These are phyloP conservation scores for Ophiorrhiza pumila DNA, from an alignment of 257 asterid genomes.

Conservation along the genomic window DNA sequence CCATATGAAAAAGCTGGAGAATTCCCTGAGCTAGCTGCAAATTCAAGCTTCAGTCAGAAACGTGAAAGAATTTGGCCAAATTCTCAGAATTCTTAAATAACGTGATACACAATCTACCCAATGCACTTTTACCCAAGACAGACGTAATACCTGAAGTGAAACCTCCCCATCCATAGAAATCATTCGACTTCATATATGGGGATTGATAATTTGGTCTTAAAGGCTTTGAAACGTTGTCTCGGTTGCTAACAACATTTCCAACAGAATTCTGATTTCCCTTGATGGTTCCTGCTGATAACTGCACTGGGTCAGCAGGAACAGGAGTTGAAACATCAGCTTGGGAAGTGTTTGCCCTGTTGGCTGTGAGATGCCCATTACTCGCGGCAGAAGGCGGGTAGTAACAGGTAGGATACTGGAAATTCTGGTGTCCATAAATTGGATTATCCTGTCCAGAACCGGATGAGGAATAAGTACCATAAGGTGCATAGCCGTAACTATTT, in stretches of 20 bases:
- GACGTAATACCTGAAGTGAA: constrained; percentile 30
- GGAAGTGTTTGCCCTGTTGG: constrained; percentile 20
- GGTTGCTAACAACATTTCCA: constrained; percentile 24
- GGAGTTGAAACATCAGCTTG: constrained; percentile 19
- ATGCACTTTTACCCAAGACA: not conserved
- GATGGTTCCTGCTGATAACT: constrained; percentile 23
- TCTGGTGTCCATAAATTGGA: constrained; percentile 30
- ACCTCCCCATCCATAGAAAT: constrained; percentile 36
- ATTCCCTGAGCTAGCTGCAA: constrained; percentile 31
- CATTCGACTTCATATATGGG: constrained; percentile 26
- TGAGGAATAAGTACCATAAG: constrained; percentile 34
- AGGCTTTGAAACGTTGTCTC: constrained; percentile 22
- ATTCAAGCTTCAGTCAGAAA: not conserved
- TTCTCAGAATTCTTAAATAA: not conserved
- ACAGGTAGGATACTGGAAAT: constrained; percentile 36
- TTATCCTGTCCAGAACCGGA: constrained; percentile 35
- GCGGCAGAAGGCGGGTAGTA: constrained; percentile 30
- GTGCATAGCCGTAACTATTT: constrained; percentile 33
- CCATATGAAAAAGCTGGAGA: constrained; percentile 31
- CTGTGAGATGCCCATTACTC: constrained; percentile 13
- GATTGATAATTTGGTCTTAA: constrained; percentile 21
- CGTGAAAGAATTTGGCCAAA: not conserved
- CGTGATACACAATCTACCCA: not conserved
- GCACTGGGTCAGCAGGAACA: constrained; percentile 23
- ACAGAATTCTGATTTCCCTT: constrained; percentile 24